phyloP scores from a whole-genome alignment of 352 stramenopile genomes.

The Pythium volutum region DNA sequence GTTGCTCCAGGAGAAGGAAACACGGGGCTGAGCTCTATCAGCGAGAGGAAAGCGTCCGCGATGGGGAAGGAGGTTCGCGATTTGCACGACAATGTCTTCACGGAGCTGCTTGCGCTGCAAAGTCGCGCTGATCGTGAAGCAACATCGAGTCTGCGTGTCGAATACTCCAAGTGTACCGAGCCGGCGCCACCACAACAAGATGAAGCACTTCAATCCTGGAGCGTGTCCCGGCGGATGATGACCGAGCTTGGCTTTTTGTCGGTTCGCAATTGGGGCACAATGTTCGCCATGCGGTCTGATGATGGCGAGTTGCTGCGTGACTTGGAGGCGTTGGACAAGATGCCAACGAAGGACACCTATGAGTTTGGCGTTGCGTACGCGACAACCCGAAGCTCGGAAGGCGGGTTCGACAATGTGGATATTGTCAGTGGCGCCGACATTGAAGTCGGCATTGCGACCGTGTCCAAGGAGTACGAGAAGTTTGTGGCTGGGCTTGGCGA shows the following conservation, averaged over 20 bases:
- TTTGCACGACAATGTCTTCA: conserved; percentile 65
- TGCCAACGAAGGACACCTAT: conserved; percentile 76
- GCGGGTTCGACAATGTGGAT: conserved; percentile 74
- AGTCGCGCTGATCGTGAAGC: conserved; percentile 45
- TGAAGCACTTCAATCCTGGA: conserved; percentile 57
- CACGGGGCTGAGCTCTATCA: conserved; percentile 58
- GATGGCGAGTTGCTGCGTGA: conserved; percentile 58
- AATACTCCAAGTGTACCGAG: conserved; percentile 22
- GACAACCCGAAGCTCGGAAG: conserved; percentile 58
- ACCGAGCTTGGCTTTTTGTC: conserved; percentile 81
- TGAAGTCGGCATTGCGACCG: conserved; percentile 23
- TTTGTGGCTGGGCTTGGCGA: conserved; percentile 75
- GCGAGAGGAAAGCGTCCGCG: conserved; percentile 57
- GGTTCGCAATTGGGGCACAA: conserved; percentile 79
- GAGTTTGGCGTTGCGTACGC: conserved; percentile 79
- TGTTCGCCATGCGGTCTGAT: conserved; percentile 73
- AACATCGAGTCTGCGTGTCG: conserved; percentile 12
- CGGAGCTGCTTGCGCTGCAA: conserved; percentile 56
- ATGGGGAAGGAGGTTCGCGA: conserved; percentile 47
- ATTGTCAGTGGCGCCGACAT: conserved; percentile 46
- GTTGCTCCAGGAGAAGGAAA: conserved; percentile 67
- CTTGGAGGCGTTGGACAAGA: conserved; percentile 68
- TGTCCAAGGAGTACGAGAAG: conserved; percentile 53
- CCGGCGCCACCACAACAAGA: conserved; percentile 55
- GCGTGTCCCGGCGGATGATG: conserved; percentile 79